These are phyloP conservation scores for Pisolithus albus DNA, from an alignment of 768 basidiomycete genomes.

Conservation along the genomic window DNA sequence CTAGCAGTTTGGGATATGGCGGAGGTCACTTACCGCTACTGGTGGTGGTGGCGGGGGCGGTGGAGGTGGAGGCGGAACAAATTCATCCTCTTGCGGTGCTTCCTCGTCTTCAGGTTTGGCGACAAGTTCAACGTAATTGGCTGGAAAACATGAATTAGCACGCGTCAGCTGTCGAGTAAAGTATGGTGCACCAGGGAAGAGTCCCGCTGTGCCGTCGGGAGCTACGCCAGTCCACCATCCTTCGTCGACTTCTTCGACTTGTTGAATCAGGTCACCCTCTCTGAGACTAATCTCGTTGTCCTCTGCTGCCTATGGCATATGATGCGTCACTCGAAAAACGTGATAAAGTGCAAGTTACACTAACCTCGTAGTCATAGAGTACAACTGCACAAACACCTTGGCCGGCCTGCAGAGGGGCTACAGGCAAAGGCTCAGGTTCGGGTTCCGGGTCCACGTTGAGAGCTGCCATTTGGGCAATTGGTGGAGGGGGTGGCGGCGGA, in stretches of 20 bases:
- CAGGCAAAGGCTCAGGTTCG: conserved; percentile 33
- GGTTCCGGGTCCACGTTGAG: conserved; percentile 27
- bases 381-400: conserved; percentile 67
- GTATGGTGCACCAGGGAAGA: conserved; percentile 71
- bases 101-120: conserved; percentile 37
- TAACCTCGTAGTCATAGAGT: conserved; percentile 71
- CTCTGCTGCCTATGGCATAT: conserved; percentile 52
- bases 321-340: background rate
- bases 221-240: conserved; percentile 90
- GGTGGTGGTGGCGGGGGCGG: conserved; percentile 43
- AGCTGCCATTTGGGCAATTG: conserved; percentile 27
- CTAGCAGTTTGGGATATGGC: background rate
- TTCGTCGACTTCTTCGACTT: conserved; percentile 79
- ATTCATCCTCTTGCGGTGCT: conserved; percentile 34
- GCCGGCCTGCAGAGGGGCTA: conserved; percentile 18
- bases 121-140: conserved; percentile 82
- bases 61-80: conserved; percentile 44
- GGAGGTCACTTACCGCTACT: conserved; percentile 30
- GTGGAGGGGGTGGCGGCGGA: conserved; percentile 40
- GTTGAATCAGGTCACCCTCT: conserved; percentile 78
- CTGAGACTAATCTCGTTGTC: conserved; percentile 78
- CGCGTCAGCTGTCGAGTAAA: background rate
- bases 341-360: background rate
- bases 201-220: conserved; percentile 61
- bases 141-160: conserved; percentile 28